Evolutionary conservation across 495 filamentous ascomycete genomes (phyloP), one percentile per base, ranked within the genome.

Genomic region (Lasiosphaeris hirsuta): DNA sequence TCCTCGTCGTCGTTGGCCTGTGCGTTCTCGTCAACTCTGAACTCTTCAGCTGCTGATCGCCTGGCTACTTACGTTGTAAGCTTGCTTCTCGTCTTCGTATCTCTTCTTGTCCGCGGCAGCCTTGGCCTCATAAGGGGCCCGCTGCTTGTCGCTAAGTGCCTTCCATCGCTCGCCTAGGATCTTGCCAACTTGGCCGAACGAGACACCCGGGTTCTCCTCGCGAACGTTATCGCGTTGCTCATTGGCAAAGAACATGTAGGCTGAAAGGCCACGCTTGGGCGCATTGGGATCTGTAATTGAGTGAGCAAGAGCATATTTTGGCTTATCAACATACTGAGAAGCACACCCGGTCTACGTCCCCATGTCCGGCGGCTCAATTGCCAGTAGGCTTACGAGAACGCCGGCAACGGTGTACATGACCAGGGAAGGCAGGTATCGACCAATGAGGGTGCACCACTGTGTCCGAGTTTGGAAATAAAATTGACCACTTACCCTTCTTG

Each of bases 171-270:
- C 92, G 72, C 94, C 94, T 39, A 99, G 90, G 58, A 90, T 84
- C 83, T 97, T 97, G 74, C 94, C 94, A 65, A 99, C 92, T 72
- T 97, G 92, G 63, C 94, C 94, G 75, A 99, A 99, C 56, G 85
- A 86, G 78, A 99, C 96, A 56, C 93, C 93, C 5, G 95, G 93
- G 82, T 99, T 97, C 76, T 99, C 94, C 70, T 95, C 90, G 68
- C 93, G 89, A 64, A 99, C 94, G 73, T 94, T 96, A 64, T 97
- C 94, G 64, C 94, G 92, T 75, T 96, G 89, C 72, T 97, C 95
- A 67, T 97, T 97, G 82, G 94, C 94, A 72, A 99, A 99, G 85
- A 97, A 99, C 94, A 99, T 99, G 85, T 99, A 99, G 50, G 95
- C 94, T 17, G 94, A 99, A 47, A 99, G 89, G 77, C 92, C 95